Conservation (phyloP, 2,329 filamentous ascomycete genomes). For the Claviceps humidiphila region DNA sequence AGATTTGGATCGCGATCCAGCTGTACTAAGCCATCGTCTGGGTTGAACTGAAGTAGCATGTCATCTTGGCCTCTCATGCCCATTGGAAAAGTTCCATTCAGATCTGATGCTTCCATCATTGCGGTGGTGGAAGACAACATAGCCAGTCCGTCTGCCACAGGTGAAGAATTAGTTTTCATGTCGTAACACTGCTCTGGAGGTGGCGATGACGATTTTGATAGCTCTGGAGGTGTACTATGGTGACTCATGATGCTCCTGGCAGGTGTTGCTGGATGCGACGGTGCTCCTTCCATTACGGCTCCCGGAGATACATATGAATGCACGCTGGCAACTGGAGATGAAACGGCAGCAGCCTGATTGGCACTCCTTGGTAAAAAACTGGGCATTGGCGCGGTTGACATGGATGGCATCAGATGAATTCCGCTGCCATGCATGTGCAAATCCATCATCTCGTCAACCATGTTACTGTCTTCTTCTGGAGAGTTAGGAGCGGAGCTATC, state of each 20-base stretch:
- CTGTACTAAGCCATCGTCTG: constrained; percentile 28
- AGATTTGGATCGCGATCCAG: constrained; percentile 33
- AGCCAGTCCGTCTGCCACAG: constrained; percentile 18
- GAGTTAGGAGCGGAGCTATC: constrained; percentile 43
- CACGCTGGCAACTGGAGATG: constrained; percentile 26
- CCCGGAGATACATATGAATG: constrained; percentile 35
- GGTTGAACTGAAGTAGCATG: constrained; percentile 28
- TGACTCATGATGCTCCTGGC: constrained; percentile 37
- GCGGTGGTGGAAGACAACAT: constrained; percentile 17
- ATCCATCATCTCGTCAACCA: constrained; percentile 36
- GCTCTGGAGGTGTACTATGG: constrained; percentile 44
- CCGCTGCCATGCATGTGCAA: constrained; percentile 19
- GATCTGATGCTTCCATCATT: constrained; percentile 19
- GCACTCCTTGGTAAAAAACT: constrained; percentile 16
- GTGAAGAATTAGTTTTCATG: constrained; percentile 25
- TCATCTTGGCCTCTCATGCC: constrained; percentile 29
- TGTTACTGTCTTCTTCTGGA: constrained; percentile 33
- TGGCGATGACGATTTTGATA: constrained; percentile 48
- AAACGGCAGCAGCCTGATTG: constrained; percentile 22
- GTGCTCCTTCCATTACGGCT: constrained; percentile 24
- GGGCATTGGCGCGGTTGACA: constrained; percentile 34
- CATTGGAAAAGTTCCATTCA: constrained; percentile 20
- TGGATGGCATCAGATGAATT: constrained; percentile 18
- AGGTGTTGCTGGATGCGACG: constrained; percentile 31
- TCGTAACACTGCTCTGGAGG: constrained; percentile 36